Evolutionary conservation across 257 asterid species (phyloP).

Genomic region (Verbascum thapsus): DNA sequence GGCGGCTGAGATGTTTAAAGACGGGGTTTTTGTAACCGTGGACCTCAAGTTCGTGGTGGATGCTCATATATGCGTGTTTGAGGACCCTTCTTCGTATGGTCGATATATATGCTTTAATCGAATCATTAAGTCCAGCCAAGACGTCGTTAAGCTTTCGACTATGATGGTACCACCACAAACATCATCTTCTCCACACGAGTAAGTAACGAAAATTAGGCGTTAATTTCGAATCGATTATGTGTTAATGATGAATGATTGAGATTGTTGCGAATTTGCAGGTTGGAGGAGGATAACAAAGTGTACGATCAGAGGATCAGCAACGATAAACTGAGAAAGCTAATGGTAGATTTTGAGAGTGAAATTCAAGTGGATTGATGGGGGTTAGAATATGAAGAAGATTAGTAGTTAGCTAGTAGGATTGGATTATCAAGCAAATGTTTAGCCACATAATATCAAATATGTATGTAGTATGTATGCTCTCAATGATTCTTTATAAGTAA

Average conservation of each 20-base stretch:
- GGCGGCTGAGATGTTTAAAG: constrained; percentile 84
- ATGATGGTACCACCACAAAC: constrained; percentile 50
- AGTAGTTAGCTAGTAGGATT: too few relatives aligned
- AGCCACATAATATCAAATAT: too few relatives aligned
- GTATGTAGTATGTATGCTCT: too few relatives aligned
- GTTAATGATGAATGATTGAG: too few relatives aligned
- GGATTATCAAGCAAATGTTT: too few relatives aligned
- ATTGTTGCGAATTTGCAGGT: constrained; percentile 35
- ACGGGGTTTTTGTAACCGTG: constrained; percentile 82
- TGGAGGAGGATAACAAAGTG: constrained; percentile 51
- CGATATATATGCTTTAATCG: constrained; percentile 82
- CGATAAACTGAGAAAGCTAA: constrained; percentile 69
- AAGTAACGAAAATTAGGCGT: constrained; percentile 7
- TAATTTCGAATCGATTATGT: too few relatives aligned
- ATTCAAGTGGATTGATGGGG: too few relatives aligned
- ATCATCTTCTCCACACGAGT: constrained; percentile 24
- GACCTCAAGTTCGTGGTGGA: constrained; percentile 74
- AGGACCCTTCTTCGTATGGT: constrained; percentile 78
- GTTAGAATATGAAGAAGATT: too few relatives aligned
- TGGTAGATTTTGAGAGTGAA: constrained; percentile 63
- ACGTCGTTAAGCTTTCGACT: constrained; percentile 56
- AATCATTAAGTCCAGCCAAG: constrained; percentile 55
- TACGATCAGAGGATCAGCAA: constrained; percentile 76
- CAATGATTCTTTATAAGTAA: too few relatives aligned
- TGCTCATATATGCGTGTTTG: constrained; percentile 84